phyloP scores from a whole-genome alignment of 2,329 filamentous ascomycete species.

The Aspergillus floridensis region DNA sequence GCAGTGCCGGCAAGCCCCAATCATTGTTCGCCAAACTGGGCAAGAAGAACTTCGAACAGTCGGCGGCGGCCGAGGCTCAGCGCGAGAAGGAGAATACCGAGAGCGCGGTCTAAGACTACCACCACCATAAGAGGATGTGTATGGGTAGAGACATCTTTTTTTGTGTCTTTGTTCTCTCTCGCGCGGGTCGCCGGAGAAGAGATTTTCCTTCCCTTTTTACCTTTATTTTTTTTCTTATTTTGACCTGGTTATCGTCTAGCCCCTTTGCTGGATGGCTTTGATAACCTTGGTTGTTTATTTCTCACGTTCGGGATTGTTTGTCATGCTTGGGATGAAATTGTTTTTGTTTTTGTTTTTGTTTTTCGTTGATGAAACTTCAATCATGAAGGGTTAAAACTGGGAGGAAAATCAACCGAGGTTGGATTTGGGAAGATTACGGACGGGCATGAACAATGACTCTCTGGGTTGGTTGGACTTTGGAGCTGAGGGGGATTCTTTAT shows the following conservation, averaged over 20 bases:
- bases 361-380: neutral
- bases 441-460: neutral
- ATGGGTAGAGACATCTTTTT: too few species aligned
- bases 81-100: constrained; percentile 6
- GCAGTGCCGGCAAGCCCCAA: constrained; percentile 42
- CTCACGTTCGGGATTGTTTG: neutral
- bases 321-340: neutral
- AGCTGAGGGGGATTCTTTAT: neutral
- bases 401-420: neutral
- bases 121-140: too few species aligned
- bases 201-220: neutral
- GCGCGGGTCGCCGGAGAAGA: neutral
- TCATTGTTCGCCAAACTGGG: constrained; percentile 48
- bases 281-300: too few species aligned
- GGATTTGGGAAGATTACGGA: neutral
- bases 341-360: neutral
- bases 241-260: too few species aligned
- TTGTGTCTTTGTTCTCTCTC: constrained; percentile 7
- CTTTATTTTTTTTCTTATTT: neutral
- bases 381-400: neutral
- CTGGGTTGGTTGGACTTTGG: neutral
- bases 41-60: constrained; percentile 46
- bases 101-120: constrained; percentile 1
- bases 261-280: too few species aligned
- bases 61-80: constrained; percentile 18